These are phyloP conservation scores for Alloteropsis semialata DNA, from an alignment of 176 grass and related monocot genomes.

Conservation along the genomic window DNA sequence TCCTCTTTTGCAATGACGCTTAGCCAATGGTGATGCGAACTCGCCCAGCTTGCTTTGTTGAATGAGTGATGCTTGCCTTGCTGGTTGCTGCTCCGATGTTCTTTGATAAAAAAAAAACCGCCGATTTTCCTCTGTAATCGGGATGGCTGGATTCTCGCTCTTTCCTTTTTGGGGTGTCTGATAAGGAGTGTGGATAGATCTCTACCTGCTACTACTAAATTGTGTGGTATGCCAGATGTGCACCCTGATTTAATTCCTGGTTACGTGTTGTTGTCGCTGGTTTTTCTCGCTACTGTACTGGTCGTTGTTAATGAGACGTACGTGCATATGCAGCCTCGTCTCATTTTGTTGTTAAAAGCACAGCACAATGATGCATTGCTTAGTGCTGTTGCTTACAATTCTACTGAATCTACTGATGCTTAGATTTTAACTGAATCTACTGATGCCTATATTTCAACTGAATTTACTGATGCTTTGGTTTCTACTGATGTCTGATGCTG, in stretches of 20 bases:
- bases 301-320: not conserved
- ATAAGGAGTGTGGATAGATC: not conserved
- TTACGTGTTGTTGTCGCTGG: not conserved
- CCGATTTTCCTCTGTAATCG: not conserved
- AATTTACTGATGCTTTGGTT: not conserved
- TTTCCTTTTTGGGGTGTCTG: not conserved
- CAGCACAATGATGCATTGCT: not conserved
- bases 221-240: not conserved
- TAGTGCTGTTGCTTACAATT: not conserved
- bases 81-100: slow-evolving; percentile 1
- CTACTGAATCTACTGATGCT: not conserved
- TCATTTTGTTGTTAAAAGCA: not conserved
- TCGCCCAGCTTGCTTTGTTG: not conserved
- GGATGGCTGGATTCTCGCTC: not conserved
- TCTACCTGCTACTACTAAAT: not conserved
- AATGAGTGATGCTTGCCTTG: not conserved
- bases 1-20: not conserved
- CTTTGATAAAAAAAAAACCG: not conserved
- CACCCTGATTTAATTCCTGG: not conserved
- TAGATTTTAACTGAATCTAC: not conserved
- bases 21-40: not conserved
- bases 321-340: not conserved
- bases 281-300: not conserved
- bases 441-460: not conserved
- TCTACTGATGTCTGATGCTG: not conserved